A percentile compares a stretch with the other conserved stretches of the same genome.
Evolutionary conservation across 306 rosid species (phyloP).

Genomic region (Cucumis sativus): DNA sequence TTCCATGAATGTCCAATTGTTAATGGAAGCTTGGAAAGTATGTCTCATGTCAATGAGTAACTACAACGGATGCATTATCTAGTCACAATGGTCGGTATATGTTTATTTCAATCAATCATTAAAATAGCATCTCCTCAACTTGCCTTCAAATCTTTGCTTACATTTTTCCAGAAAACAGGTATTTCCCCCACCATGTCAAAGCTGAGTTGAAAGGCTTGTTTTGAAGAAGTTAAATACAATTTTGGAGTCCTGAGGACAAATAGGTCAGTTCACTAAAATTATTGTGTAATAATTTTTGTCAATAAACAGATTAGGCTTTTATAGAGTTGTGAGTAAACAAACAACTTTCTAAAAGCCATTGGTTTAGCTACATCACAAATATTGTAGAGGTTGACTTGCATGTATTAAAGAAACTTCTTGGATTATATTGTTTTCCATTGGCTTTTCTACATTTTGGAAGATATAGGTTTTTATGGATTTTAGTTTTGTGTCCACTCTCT

Average conservation of each 20-base stretch:
- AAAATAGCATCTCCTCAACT: neutral
- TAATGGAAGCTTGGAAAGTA: neutral
- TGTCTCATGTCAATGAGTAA: conserved; percentile 1
- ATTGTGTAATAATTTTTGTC: conserved; percentile 1
- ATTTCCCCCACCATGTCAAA: neutral
- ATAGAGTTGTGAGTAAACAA: neutral
- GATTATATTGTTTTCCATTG: neutral
- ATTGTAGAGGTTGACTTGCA: neutral
- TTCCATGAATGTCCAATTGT: conserved; percentile 1
- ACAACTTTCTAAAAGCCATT: neutral
- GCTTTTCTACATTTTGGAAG: neutral
- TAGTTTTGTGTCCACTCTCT: neutral
- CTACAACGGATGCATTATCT: neutral
- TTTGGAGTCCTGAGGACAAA: neutral
- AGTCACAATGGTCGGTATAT: conserved; percentile 5
- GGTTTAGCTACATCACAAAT: neutral
- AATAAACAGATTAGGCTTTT: neutral
- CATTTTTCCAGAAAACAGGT: neutral
- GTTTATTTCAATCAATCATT: neutral
- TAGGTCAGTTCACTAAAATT: neutral
- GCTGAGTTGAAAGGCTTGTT: neutral
- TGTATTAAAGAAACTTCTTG: neutral
- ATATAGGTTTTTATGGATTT: neutral
- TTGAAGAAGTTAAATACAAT: neutral
- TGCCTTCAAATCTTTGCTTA: neutral